Percentiles rank a stretch among this genome's conserved stretches.
These are phyloP conservation scores for Ceratocystis albifundus DNA, from an alignment of 2,329 filamentous ascomycete genomes.

Conservation along the genomic window DNA sequence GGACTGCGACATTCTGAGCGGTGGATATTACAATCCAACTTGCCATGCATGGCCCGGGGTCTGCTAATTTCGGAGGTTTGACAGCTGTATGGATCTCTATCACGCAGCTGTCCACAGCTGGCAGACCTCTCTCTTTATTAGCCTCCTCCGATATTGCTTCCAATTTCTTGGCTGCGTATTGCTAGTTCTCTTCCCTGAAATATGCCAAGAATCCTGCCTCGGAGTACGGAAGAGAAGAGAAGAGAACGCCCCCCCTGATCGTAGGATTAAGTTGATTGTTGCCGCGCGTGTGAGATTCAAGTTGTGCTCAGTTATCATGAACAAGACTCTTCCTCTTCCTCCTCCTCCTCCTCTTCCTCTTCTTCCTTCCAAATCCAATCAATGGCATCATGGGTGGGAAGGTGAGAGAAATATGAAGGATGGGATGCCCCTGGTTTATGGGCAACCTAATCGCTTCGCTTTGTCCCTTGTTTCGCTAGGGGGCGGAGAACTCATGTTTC, in stretches of 20 bases:
- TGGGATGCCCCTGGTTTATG: not conserved
- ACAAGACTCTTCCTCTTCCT: not conserved
- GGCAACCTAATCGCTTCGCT: not conserved
- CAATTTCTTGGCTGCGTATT: not conserved
- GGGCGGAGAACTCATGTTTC: not conserved
- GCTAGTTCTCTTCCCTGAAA: not conserved
- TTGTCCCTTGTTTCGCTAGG: too few relatives aligned
- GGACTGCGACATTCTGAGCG: not conserved
- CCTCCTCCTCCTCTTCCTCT: not conserved
- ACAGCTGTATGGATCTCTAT: not conserved
- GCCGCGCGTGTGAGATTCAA: too few relatives aligned
- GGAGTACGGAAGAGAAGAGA: slow-evolving; percentile 4
- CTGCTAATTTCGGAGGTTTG: not conserved
- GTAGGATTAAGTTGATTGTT: not conserved
- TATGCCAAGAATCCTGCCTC: slow-evolving; percentile 8
- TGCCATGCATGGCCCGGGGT: not conserved
- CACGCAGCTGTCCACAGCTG: not conserved
- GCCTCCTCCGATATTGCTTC: not conserved
- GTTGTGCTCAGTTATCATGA: not conserved
- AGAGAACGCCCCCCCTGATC: not conserved
- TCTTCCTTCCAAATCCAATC: not conserved
- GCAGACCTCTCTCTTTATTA: not conserved
- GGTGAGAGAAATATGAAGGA: not conserved
- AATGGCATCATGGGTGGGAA: not conserved
- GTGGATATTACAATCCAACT: not conserved